Conservation (phyloP, 2,329 filamentous ascomycete species). For the Xylaria sp. region DNA sequence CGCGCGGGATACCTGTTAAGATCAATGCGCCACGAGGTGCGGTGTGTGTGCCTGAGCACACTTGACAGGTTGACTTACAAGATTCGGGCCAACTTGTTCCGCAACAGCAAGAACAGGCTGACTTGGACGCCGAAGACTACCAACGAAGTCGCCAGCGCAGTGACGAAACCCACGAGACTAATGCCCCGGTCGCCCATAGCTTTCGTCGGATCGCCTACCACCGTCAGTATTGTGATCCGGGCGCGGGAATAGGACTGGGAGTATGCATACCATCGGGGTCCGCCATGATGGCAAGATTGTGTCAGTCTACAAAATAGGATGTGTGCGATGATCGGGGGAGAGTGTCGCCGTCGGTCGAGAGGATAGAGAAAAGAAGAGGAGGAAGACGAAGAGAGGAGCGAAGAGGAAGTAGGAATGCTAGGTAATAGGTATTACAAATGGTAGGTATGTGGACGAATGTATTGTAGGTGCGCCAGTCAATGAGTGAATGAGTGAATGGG, state of each 20-base stretch:
- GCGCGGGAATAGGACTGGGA: not conserved
- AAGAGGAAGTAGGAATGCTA: not conserved
- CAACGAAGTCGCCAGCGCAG: slow-evolving; percentile 58
- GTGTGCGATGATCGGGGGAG: not conserved
- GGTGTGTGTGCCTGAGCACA: not conserved
- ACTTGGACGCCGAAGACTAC: slow-evolving; percentile 60
- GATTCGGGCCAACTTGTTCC: slow-evolving; percentile 74
- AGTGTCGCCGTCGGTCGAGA: not conserved
- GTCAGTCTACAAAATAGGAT: slow-evolving; percentile 4
- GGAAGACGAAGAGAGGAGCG: not conserved
- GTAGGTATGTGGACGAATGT: not conserved
- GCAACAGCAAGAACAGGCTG: slow-evolving; percentile 67
- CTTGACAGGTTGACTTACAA: slow-evolving; percentile 55
- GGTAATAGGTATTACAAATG: not conserved
- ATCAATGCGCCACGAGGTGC: too few relatives aligned
- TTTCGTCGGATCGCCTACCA: slow-evolving; percentile 13
- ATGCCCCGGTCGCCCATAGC: slow-evolving; percentile 37
- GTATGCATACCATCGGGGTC: slow-evolving; percentile 18
- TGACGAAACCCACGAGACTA: slow-evolving; percentile 54
- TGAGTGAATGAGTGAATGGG: not conserved
- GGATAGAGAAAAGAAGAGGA: not conserved
- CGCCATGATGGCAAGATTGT: slow-evolving; percentile 11
- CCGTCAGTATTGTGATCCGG: not conserved
- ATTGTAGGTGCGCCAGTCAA: not conserved
- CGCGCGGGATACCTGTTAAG: not conserved